These are phyloP conservation scores for Hibiscus syriacus DNA, from an alignment of 345 rosid genomes.

Conservation along the genomic window DNA sequence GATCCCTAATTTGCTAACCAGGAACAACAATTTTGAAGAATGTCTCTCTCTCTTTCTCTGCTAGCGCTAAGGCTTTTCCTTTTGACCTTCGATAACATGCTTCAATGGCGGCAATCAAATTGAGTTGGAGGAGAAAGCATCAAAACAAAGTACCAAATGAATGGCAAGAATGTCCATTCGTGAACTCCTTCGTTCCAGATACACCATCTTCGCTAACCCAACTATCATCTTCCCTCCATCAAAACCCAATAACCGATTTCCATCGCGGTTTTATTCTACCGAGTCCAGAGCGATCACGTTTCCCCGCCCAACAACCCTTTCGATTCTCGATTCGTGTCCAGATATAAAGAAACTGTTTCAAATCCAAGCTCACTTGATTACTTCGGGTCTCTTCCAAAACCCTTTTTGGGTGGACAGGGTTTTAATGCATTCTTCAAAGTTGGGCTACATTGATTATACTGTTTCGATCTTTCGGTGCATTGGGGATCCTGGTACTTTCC, in stretches of 20 bases:
- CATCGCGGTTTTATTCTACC: slow-evolving; percentile 8
- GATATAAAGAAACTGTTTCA: slow-evolving; percentile 31
- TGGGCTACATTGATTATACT: slow-evolving; percentile 35
- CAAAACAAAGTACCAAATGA: slow-evolving; percentile 31
- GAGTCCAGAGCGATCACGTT: slow-evolving; percentile 12
- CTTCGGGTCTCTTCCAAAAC: slow-evolving; percentile 39
- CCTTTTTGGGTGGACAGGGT: slow-evolving; percentile 43
- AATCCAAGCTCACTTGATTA: slow-evolving; percentile 51
- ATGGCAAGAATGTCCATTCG: slow-evolving; percentile 59
- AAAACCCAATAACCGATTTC: slow-evolving; percentile 1
- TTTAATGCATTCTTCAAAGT: slow-evolving; percentile 35
- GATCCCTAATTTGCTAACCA: too few relatives aligned
- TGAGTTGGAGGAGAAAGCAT: neutral
- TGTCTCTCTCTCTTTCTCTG: too few relatives aligned
- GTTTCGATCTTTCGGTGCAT: slow-evolving; percentile 35
- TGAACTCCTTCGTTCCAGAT: slow-evolving; percentile 30
- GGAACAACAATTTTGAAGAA: too few relatives aligned
- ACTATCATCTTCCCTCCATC: slow-evolving; percentile 6
- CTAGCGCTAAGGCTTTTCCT: neutral
- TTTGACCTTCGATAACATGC: neutral
- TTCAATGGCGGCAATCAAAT: slow-evolving; percentile 19
- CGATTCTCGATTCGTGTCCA: slow-evolving; percentile 29
- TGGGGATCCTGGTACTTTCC: slow-evolving; percentile 27
- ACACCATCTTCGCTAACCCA: slow-evolving; percentile 5
- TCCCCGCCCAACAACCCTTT: slow-evolving; percentile 17